Evolutionary conservation across 164 flowering plant genomes (phyloP).

Genomic region (Saururus chinensis): DNA sequence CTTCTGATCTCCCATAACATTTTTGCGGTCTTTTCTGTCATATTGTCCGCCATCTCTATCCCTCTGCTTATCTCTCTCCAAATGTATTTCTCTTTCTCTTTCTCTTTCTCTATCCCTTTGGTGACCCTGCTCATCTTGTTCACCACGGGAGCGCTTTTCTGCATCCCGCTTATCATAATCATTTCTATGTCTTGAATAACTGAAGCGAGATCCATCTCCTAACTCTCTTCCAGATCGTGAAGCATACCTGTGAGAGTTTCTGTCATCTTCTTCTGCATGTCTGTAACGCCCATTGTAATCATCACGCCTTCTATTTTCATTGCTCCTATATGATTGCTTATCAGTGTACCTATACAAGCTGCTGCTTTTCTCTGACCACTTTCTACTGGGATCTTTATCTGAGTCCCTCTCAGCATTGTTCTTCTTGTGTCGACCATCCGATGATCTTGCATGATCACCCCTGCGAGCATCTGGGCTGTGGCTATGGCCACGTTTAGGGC

Average conservation of each 20-base stretch:
- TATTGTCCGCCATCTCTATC: slow-evolving; percentile 29
- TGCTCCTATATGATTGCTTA: slow-evolving; percentile 39
- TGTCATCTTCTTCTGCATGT: slow-evolving; percentile 39
- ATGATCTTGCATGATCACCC: slow-evolving; percentile 21
- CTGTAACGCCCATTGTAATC: slow-evolving; percentile 34
- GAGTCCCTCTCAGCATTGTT: slow-evolving; percentile 30
- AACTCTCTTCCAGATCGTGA: slow-evolving; percentile 40
- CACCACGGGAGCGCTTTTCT: slow-evolving; percentile 43
- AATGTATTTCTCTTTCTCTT: slow-evolving; percentile 26
- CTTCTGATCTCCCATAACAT: slow-evolving; percentile 33
- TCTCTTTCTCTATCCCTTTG: slow-evolving; percentile 45
- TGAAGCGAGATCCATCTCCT: slow-evolving; percentile 26
- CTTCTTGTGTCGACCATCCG: slow-evolving; percentile 24
- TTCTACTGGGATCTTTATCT: slow-evolving; percentile 19
- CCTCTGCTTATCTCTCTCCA: slow-evolving; percentile 26
- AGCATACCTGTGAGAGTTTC: slow-evolving; percentile 29
- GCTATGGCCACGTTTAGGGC: slow-evolving; percentile 33
- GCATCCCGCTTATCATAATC: slow-evolving; percentile 26
- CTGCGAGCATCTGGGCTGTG: slow-evolving; percentile 31
- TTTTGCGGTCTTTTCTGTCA: slow-evolving; percentile 30
- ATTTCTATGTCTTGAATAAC: slow-evolving; percentile 27
- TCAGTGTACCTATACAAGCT: slow-evolving; percentile 42
- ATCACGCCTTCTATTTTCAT: slow-evolving; percentile 34
- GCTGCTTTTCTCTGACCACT: slow-evolving; percentile 22
- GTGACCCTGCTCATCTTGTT: slow-evolving; percentile 30